Percentiles rank a stretch among this genome's conserved stretches.
Evolutionary conservation across 1,284 basidiomycete genomes (phyloP).

Genomic region (Apiotrichum porosum): DNA sequence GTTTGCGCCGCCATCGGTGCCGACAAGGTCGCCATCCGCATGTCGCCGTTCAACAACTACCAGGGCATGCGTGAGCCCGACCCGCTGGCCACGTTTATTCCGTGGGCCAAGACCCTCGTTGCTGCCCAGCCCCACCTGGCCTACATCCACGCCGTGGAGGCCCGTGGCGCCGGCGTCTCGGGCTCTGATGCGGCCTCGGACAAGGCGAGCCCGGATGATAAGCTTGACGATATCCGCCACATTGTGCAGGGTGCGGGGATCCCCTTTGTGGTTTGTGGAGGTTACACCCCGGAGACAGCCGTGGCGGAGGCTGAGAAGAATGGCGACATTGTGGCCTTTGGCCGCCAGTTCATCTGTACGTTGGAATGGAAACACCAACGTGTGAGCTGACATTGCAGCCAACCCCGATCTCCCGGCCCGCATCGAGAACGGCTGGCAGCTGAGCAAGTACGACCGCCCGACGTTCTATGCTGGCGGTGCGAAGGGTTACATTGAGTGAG

Average conservation of each 20-base stretch:
- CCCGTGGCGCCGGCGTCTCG: conserved; percentile 18
- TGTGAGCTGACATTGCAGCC: conserved; percentile 7
- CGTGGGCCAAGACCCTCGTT: conserved; percentile 32
- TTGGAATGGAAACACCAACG: background rate
- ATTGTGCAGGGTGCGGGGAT: conserved; percentile 20
- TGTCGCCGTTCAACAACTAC: conserved; percentile 56
- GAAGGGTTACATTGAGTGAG: conserved; percentile 25
- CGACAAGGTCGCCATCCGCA: conserved; percentile 53
- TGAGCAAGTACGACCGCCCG: conserved; percentile 41
- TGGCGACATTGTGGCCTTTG: conserved; percentile 53
- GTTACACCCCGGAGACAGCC: conserved; percentile 42
- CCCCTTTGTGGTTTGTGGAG: conserved; percentile 54
- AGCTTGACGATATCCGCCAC: conserved; percentile 22
- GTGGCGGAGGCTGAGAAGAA: conserved; percentile 33
- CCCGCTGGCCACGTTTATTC: conserved; percentile 47
- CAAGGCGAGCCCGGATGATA: conserved; percentile 8
- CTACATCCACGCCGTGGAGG: conserved; percentile 59
- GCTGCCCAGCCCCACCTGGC: conserved; percentile 54
- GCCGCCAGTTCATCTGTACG: conserved; percentile 53
- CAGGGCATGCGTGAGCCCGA: conserved; percentile 50
- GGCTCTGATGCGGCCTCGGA: no score
- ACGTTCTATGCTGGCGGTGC: conserved; percentile 28
- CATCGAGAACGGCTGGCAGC: conserved; percentile 37
- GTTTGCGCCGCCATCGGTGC: conserved; percentile 54
- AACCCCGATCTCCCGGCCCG: conserved; percentile 57